Evolutionary conservation across 164 flowering plant species (phyloP).

Genomic region (Taxillus chinensis): DNA sequence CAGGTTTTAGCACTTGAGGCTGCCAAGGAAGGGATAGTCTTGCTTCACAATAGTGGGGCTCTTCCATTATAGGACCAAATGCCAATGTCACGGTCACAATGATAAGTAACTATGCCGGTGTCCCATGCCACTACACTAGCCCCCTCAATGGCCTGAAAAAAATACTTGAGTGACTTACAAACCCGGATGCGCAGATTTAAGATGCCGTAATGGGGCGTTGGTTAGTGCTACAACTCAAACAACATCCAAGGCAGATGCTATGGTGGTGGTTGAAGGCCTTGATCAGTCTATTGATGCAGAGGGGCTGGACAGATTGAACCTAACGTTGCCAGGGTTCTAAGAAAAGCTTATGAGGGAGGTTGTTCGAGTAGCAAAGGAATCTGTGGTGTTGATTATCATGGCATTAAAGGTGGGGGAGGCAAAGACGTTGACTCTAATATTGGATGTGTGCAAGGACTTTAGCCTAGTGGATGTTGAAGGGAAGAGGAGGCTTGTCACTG

Average conservation of each 20-base stretch:
- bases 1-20: conserved; percentile 49
- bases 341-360: conserved; percentile 38
- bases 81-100: conserved; percentile 41
- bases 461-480: conserved; percentile 40
- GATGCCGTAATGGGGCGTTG: conserved; percentile 18
- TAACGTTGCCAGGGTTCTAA: conserved; percentile 60
- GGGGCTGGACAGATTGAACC: conserved; percentile 35
- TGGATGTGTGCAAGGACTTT: conserved; percentile 43
- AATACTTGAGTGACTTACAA: conserved; percentile 9
- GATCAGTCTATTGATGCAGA: conserved; percentile 59
- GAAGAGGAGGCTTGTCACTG: conserved; percentile 30
- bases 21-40: conserved; percentile 68
- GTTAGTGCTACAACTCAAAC: conserved; percentile 32
- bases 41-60: conserved; percentile 36
- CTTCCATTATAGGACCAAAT: conserved; percentile 68
- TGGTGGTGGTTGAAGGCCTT: conserved; percentile 49
- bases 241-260: conserved; percentile 35
- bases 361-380: conserved; percentile 28
- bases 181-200: conserved; percentile 37
- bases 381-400: conserved; percentile 50
- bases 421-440: conserved; percentile 15
- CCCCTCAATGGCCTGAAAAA: conserved; percentile 44
- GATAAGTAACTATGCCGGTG: conserved; percentile 66
- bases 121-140: conserved; percentile 45
- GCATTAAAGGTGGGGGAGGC: conserved; percentile 30